Base-by-base conservation (phyloP, 208 protist genomes). In the Wallacemonas collosoma region DNA sequence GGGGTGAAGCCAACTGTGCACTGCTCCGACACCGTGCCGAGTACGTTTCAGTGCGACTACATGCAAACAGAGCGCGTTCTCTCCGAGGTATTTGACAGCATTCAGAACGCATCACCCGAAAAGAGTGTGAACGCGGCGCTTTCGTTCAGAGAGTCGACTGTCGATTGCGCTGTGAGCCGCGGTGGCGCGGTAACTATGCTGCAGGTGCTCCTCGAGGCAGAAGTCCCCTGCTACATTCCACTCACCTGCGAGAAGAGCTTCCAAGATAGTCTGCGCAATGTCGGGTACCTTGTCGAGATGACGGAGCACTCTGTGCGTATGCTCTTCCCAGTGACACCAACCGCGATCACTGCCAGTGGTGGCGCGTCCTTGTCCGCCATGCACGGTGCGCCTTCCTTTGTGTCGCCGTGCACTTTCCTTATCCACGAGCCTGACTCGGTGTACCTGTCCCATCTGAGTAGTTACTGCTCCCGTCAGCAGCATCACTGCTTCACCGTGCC, bases 401-500 rank as follows among this genome's bases (percentile, higher is more conserved):
- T 56, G 7, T 44, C 60, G 15, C 51, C 9, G 1, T 83, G 55
- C 64, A 83, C 72, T n/a, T 75, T 83, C 58, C 58, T 79, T 56
- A 72, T 83, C 14, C 67, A 73, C 65, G 78, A 83, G 73, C 78
- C 78, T 0, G 78, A 83, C 62, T 38, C 62, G 43, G 72, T 83
- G 8, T 79, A 78, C 45, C 36, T 50, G 56, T 40, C 48, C n/a
- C 78, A 83, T 51, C 54, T 83, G 11, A 48, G 40, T 38, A 68
- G 45, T 14, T 83, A 75, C 54, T 79, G 67, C 60, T 60, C 44
- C 11, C n/a, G 60, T 51, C 51, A 73, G 7, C 63, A 78, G 43
- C 69, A 79, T 50, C 65, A 61, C 14, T 64, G 47, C 39, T 83
- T 79, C 60, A 2, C 26, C 1, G 78, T 79, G 43, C 38, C 68